Evolutionary conservation across 768 basidiomycete species (phyloP).

Genomic region (Amanita subjunquillea): DNA sequence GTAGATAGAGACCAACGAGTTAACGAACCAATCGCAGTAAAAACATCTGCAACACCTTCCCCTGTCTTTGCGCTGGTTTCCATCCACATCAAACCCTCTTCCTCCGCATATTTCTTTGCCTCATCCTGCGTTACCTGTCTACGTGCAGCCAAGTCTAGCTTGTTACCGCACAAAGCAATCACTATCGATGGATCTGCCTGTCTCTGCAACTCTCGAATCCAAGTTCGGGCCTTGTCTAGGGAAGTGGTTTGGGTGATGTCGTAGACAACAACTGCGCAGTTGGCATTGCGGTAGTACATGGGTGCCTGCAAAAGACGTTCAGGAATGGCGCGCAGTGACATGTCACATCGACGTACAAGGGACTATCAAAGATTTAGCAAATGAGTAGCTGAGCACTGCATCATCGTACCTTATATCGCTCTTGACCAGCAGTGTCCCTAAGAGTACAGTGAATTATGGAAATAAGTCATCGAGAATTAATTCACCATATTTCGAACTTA

Average conservation of each 20-base stretch:
- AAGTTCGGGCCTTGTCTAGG: conserved; percentile 89
- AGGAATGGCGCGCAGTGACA: conserved; percentile 6
- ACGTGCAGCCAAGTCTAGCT: conserved; percentile 76
- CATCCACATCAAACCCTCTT: conserved; percentile 88
- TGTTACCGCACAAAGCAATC: conserved; percentile 95
- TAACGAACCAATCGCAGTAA: conserved; percentile 69
- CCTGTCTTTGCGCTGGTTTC: conserved; percentile 89
- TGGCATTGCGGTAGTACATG: conserved; percentile 95
- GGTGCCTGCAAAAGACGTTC: conserved; percentile 46
- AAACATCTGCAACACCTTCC: conserved; percentile 78
- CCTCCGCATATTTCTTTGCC: conserved; percentile 85
- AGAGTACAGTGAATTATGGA: conserved; percentile 1
- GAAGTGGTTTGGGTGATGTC: conserved; percentile 92
- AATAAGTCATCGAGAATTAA: conserved; percentile 5
- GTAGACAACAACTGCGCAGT: conserved; percentile 90
- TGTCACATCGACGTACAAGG: conserved; percentile 27
- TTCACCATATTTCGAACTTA: conserved; percentile 97
- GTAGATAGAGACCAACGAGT: background rate
- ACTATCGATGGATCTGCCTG: conserved; percentile 97
- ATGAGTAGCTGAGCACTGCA: conserved; percentile 6
- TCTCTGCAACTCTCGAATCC: conserved; percentile 95
- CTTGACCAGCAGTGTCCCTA: conserved; percentile 95
- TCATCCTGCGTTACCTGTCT: conserved; percentile 83
- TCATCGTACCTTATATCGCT: conserved; percentile 74
- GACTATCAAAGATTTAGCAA: conserved; percentile 11